phyloP scores from a whole-genome alignment of 2,329 filamentous ascomycete species.

The Cladosporium cucumerinum region DNA sequence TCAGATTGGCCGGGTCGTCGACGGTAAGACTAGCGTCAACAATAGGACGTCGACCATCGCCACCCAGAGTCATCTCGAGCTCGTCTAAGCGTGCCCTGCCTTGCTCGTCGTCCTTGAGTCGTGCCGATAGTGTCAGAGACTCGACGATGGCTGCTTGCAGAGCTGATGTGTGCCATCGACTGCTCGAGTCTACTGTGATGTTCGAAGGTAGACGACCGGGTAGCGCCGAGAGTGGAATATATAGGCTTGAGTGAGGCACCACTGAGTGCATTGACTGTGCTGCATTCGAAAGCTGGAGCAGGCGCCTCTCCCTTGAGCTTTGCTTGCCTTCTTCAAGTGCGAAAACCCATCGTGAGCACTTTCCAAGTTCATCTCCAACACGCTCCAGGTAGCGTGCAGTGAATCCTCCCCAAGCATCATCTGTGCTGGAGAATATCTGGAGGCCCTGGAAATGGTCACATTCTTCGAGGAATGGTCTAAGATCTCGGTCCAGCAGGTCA shows the following conservation, averaged over 20 bases:
- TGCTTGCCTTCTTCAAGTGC: conserved; percentile 62
- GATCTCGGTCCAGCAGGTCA: conserved; percentile 84
- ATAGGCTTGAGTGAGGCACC: conserved; percentile 68
- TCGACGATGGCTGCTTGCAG: conserved; percentile 75
- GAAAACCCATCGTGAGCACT: conserved; percentile 83
- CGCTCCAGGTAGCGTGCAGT: conserved; percentile 53
- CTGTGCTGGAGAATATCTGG: conserved; percentile 57
- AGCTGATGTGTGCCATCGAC: conserved; percentile 76
- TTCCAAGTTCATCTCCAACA: conserved; percentile 86
- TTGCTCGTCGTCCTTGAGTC: conserved; percentile 53
- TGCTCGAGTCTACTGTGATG: conserved; percentile 59
- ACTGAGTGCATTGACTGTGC: conserved; percentile 69
- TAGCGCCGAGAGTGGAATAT: conserved; percentile 70
- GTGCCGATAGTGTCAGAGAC: conserved; percentile 71
- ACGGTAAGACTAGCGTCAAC: conserved; percentile 70
- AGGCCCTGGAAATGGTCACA: conserved; percentile 89
- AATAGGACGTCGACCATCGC: conserved; percentile 75
- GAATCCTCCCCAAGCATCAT: conserved; percentile 53
- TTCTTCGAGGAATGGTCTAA: conserved; percentile 85
- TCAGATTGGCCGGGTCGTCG: conserved; percentile 36
- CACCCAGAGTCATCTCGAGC: conserved; percentile 65
- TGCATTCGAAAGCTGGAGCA: conserved; percentile 67
- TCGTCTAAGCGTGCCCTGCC: conserved; percentile 56
- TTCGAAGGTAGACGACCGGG: conserved; percentile 56
- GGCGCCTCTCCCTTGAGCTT: conserved; percentile 54